phyloP scores from a whole-genome alignment of 2,329 filamentous ascomycete genomes.

The Aspergillus fischeri region DNA sequence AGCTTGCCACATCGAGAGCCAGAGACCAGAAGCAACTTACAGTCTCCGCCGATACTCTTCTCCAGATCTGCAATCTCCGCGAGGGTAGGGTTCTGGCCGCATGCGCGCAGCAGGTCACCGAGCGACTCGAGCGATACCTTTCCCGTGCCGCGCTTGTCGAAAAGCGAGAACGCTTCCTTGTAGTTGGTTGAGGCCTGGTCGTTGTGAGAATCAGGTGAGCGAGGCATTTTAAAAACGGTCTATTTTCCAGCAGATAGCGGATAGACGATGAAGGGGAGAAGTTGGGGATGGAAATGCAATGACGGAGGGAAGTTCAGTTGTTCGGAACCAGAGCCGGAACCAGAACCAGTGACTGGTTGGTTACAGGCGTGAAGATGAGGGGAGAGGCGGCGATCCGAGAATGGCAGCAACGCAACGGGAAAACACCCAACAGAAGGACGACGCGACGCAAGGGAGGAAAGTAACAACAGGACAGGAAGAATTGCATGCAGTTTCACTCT shows the following conservation, averaged over 20 bases:
- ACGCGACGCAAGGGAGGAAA: conserved; percentile 10
- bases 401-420: neutral
- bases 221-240: conserved; percentile 15
- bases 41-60: conserved; percentile 83
- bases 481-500: neutral
- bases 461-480: neutral
- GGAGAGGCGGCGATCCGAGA: neutral
- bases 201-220: conserved; percentile 19
- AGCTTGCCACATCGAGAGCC: conserved; percentile 6
- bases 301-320: neutral
- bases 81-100: conserved; percentile 95
- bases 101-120: conserved; percentile 90
- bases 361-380: neutral
- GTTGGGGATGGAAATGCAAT: neutral
- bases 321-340: neutral
- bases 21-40: conserved; percentile 56
- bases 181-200: conserved; percentile 84
- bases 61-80: conserved; percentile 90
- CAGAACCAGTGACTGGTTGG: neutral
- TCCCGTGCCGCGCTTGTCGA: conserved; percentile 98
- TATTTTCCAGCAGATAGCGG: conserved; percentile 14
- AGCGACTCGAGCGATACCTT: conserved; percentile 82
- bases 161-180: conserved; percentile 99
- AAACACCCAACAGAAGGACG: neutral
- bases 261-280: neutral